These are phyloP conservation scores for Biancaea sappan DNA, from an alignment of 306 rosid species.

Conservation along the genomic window DNA sequence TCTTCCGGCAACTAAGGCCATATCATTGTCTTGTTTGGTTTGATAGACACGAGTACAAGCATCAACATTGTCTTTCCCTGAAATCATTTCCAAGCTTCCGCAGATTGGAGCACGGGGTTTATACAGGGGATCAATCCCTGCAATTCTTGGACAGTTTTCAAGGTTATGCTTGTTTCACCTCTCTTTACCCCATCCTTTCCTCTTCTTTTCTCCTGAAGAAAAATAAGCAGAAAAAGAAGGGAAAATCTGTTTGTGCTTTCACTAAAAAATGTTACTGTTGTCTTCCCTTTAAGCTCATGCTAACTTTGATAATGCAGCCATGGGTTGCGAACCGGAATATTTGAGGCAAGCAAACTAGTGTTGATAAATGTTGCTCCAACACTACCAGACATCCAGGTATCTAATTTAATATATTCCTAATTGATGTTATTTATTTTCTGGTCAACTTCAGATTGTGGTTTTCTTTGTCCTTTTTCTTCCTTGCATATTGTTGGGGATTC, in stretches of 20 bases:
- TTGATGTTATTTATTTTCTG: not conserved
- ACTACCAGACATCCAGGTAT: conserved; percentile 92
- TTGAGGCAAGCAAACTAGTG: conserved; percentile 91
- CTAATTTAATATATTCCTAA: not conserved
- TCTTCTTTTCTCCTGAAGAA: conserved; percentile 10
- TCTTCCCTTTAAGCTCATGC: conserved; percentile 39
- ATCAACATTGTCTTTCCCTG: conserved; percentile 83
- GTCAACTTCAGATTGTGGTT: conserved; percentile 1
- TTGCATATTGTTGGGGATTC: conserved; percentile 25
- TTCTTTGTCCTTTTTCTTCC: conserved; percentile 19
- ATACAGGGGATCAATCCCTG: conserved; percentile 96
- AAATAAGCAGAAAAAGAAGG: not conserved
- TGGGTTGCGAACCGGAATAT: conserved; percentile 97
- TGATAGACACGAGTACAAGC: conserved; percentile 96
- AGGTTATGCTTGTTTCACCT: conserved; percentile 57
- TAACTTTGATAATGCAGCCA: conserved; percentile 70
- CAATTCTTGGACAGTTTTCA: conserved; percentile 98
- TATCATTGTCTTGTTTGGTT: conserved; percentile 37
- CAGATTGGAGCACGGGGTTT: conserved; percentile 83
- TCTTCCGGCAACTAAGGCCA: conserved; percentile 16
- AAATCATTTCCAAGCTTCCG: conserved; percentile 96
- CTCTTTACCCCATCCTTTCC: conserved; percentile 8
- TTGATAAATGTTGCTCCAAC: conserved; percentile 88
- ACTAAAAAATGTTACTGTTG: not conserved
- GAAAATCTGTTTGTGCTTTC: conserved; percentile 17